phyloP scores from a whole-genome alignment of 2,329 filamentous ascomycete species.

The Xylaria sp. region DNA sequence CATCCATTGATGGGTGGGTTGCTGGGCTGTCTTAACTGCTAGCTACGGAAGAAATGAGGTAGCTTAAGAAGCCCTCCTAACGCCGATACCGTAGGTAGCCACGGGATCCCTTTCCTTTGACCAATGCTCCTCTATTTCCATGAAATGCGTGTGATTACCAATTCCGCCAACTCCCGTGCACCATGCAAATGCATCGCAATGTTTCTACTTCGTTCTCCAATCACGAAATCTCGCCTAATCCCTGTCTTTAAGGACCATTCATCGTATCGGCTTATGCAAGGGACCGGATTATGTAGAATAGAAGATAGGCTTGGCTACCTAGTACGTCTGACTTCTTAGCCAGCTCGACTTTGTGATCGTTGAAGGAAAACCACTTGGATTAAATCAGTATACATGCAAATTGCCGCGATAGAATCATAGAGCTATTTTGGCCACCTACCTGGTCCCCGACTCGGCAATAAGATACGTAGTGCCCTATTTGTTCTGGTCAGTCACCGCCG shows the following conservation, averaged over 20 bases:
- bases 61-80: conserved; percentile 26
- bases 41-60: neutral
- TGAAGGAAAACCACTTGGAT: conserved; percentile 89
- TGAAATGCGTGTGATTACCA: conserved; percentile 32
- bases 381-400: conserved; percentile 9
- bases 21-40: neutral
- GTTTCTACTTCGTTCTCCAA: neutral
- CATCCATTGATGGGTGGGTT: neutral
- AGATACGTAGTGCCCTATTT: conserved; percentile 81
- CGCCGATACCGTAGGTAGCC: conserved; percentile 25
- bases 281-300: conserved; percentile 84
- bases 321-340: conserved; percentile 88
- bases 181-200: conserved; percentile 45
- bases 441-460: conserved; percentile 85
- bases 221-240: neutral
- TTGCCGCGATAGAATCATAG: neutral
- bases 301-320: conserved; percentile 84
- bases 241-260: neutral
- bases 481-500: conserved; percentile 7
- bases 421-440: conserved; percentile 53
- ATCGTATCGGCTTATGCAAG: conserved; percentile 36
- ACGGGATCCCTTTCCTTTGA: conserved; percentile 15
- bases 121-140: conserved; percentile 41
- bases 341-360: conserved; percentile 90
- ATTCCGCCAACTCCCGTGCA: conserved; percentile 34